These are phyloP conservation scores for Clausena lansium DNA, from an alignment of 345 rosid genomes.

Conservation along the genomic window DNA sequence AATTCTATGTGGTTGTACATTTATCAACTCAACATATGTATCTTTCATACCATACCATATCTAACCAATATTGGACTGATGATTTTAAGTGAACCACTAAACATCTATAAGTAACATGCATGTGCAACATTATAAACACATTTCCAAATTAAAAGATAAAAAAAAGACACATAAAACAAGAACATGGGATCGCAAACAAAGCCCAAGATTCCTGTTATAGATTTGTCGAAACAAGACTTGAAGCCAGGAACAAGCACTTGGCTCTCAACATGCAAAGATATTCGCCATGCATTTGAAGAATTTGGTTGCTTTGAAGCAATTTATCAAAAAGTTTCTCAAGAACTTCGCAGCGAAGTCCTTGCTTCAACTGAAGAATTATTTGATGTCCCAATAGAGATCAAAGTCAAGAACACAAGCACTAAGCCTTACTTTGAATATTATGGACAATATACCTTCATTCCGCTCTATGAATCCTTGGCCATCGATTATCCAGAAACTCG, in stretches of 20 bases:
- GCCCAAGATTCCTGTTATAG: conserved; percentile 28
- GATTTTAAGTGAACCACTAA: not conserved
- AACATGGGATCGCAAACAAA: conserved; percentile 29
- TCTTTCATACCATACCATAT: no score
- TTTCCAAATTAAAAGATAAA: not conserved
- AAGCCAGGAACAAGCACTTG: conserved; percentile 25
- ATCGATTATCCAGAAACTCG: conserved; percentile 28
- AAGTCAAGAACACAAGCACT: conserved; percentile 27
- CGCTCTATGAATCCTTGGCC: conserved; percentile 39
- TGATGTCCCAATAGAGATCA: conserved; percentile 35
- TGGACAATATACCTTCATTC: conserved; percentile 29
- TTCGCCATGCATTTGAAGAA: conserved; percentile 26
- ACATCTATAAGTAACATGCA: not conserved
- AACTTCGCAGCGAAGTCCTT: conserved; percentile 22
- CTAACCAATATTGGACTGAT: no score
- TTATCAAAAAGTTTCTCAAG: conserved; percentile 18
- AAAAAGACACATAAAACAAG: not conserved
- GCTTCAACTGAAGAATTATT: conserved; percentile 25
- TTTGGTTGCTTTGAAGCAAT: conserved; percentile 24
- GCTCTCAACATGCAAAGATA: conserved; percentile 18
- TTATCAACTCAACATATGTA: no score
- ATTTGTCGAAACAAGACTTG: conserved; percentile 23
- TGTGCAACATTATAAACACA: not conserved
- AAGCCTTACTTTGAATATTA: conserved; percentile 38
- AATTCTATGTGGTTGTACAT: no score